A percentile compares a stretch with the other conserved stretches of the same genome.
These are phyloP conservation scores for Polytrichum commune DNA, from an alignment of 225 moss, liverwort and hornwort species.

Conservation along the genomic window DNA sequence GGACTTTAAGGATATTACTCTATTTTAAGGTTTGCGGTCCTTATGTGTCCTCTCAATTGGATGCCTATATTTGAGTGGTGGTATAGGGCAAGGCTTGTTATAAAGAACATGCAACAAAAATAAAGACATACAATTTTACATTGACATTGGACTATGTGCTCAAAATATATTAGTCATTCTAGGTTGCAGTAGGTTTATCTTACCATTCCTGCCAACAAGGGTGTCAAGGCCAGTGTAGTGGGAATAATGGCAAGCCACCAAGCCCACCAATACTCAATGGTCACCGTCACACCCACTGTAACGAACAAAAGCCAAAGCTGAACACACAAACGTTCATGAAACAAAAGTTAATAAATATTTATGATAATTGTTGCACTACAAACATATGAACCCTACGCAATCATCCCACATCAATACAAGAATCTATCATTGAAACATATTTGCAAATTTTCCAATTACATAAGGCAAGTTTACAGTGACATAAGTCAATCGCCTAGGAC, in stretches of 20 bases:
- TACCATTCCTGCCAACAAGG: conserved; percentile 35
- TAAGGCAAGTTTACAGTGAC: no score
- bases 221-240: conserved; percentile 21
- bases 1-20: no score
- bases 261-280: conserved; percentile 46
- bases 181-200: neutral
- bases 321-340: rapidly evolving
- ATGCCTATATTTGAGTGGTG: neutral
- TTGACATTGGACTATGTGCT: neutral
- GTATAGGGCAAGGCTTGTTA: neutral
- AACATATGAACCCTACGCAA: no score
- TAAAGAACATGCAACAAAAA: neutral
- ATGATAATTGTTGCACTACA: no score
- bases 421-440: no score
- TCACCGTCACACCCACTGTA: conserved; percentile 38
- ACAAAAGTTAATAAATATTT: neutral
- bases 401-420: no score
- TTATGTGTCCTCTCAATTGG: neutral
- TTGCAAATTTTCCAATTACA: no score
- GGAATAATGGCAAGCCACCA: conserved; percentile 50
- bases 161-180: neutral
- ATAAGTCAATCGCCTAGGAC: no score
- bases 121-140: neutral
- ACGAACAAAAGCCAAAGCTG: conserved; percentile 46
- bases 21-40: neutral